phyloP scores from a whole-genome alignment of 768 basidiomycete species.

The Boletus huronensis region DNA sequence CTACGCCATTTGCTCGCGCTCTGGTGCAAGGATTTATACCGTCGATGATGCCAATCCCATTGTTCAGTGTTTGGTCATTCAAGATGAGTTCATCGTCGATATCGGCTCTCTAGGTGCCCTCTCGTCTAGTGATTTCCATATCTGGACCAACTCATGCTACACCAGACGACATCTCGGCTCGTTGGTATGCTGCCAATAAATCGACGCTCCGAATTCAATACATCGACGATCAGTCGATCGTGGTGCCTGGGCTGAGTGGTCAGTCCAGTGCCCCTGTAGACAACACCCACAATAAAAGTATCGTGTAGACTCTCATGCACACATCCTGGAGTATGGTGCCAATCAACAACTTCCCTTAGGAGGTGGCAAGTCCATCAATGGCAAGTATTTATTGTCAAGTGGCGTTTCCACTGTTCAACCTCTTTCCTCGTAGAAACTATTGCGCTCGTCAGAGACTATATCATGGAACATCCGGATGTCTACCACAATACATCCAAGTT shows the following conservation, averaged over 20 bases:
- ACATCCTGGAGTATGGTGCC: slow-evolving; percentile 77
- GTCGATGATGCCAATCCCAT: slow-evolving; percentile 53
- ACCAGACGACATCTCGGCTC: slow-evolving; percentile 41
- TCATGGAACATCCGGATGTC: slow-evolving; percentile 56
- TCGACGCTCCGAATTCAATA: slow-evolving; percentile 42
- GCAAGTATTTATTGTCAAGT: slow-evolving; percentile 29
- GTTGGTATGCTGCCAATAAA: slow-evolving; percentile 34
- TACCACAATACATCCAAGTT: slow-evolving; percentile 53
- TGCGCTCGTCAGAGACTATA: slow-evolving; percentile 55
- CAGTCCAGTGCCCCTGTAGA: slow-evolving; percentile 22
- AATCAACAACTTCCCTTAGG: slow-evolving; percentile 60
- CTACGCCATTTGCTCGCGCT: slow-evolving; percentile 63
- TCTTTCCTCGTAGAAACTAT: slow-evolving; percentile 50
- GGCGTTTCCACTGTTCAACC: background rate
- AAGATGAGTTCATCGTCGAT: slow-evolving; percentile 47
- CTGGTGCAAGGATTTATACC: slow-evolving; percentile 55
- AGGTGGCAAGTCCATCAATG: slow-evolving; percentile 56
- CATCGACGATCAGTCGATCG: slow-evolving; percentile 52
- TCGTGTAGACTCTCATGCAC: slow-evolving; percentile 69
- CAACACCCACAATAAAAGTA: background rate
- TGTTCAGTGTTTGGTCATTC: slow-evolving; percentile 63
- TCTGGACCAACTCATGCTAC: slow-evolving; percentile 1
- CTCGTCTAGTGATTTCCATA: background rate
- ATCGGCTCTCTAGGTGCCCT: slow-evolving; percentile 54
- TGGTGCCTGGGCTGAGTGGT: slow-evolving; percentile 75